A percentile compares a stretch with the other conserved stretches of the same genome.
Evolutionary conservation across 345 rosid genomes (phyloP).

Genomic region (Capsella bursapastoris): DNA sequence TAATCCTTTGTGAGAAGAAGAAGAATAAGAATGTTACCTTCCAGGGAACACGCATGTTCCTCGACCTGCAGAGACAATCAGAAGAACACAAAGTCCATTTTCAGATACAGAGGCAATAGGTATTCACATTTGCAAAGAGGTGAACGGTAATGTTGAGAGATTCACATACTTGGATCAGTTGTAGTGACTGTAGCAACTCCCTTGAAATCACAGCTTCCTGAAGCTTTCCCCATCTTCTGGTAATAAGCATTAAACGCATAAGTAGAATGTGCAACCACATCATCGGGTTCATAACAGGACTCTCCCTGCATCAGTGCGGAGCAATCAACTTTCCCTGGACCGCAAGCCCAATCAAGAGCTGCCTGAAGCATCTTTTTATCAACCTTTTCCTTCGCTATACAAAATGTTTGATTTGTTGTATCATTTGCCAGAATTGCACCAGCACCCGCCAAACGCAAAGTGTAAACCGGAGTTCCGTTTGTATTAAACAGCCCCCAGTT

Average conservation of each 20-base stretch:
- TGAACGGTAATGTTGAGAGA: constrained; percentile 4
- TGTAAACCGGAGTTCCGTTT: constrained; percentile 71
- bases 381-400: constrained; percentile 71
- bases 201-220: constrained; percentile 92
- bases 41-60: constrained; percentile 77
- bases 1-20: constrained; percentile 10
- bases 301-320: constrained; percentile 77
- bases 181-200: constrained; percentile 90
- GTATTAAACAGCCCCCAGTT: constrained; percentile 95
- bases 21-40: constrained; percentile 54
- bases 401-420: constrained; percentile 95
- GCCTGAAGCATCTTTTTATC: constrained; percentile 96
- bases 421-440: constrained; percentile 89
- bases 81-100: constrained; percentile 14
- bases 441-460: constrained; percentile 74
- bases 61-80: constrained; percentile 60
- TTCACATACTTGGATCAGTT: constrained; percentile 83
- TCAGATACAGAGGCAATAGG: constrained; percentile 17
- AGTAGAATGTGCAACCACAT: constrained; percentile 73
- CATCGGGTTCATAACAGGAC: constrained; percentile 82
- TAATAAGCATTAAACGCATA: constrained; percentile 93
- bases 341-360: constrained; percentile 99
- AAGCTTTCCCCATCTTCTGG: constrained; percentile 73
- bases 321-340: constrained; percentile 98
- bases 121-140: background rate